A percentile compares a stretch with the other conserved stretches of the same genome.
Evolutionary conservation across 352 stramenopile species (phyloP).

Genomic region (Thraustotheca clavata): DNA sequence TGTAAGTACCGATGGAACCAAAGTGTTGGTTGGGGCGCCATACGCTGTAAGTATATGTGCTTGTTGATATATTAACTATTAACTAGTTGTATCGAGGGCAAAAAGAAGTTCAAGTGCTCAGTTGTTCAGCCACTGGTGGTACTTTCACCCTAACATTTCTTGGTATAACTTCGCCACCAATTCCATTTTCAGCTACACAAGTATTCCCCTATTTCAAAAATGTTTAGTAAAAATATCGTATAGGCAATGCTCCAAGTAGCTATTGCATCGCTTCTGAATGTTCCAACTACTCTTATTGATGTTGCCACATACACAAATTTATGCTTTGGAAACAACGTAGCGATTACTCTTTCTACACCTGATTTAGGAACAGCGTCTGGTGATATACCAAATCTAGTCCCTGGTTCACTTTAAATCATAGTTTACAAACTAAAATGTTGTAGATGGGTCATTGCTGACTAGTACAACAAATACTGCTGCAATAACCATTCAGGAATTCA

Average conservation of each 20-base stretch:
- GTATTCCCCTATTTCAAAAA: neutral
- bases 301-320: constrained; percentile 46
- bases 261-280: constrained; percentile 47
- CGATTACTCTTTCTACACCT: constrained; percentile 39
- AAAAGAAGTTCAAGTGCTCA: constrained; percentile 58
- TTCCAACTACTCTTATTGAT: constrained; percentile 42
- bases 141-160: constrained; percentile 59
- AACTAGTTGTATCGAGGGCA: constrained; percentile 20
- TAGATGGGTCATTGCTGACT: constrained; percentile 8
- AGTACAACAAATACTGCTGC: constrained; percentile 22
- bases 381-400: constrained; percentile 44
- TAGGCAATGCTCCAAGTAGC: constrained; percentile 36
- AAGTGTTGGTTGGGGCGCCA: constrained; percentile 53
- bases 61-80: neutral
- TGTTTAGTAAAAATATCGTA: constrained; percentile 1
- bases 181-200: constrained; percentile 45
- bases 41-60: constrained; percentile 11
- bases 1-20: constrained; percentile 30
- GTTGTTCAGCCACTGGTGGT: constrained; percentile 65
- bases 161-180: constrained; percentile 37
- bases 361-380: constrained; percentile 48
- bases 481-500: constrained; percentile 47
- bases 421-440: neutral
- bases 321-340: constrained; percentile 43
- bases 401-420: neutral